A percentile compares a stretch with the other conserved stretches of the same genome.
Evolutionary conservation across 2,329 filamentous ascomycete genomes (phyloP).

Genomic region (Paecilomyces formosus): DNA sequence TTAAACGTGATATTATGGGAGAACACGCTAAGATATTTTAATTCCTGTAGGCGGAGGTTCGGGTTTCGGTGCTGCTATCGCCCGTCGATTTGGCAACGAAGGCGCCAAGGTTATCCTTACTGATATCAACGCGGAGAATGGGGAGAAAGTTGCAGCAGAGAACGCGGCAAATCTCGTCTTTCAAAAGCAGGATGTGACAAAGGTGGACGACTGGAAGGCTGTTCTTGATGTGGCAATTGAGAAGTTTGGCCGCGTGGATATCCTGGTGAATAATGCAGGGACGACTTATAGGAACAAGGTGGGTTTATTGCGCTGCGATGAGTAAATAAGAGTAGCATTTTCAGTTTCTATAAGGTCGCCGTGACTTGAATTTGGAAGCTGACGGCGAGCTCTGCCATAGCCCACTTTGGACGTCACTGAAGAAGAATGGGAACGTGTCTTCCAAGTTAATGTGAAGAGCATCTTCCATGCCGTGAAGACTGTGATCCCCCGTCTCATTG

Average conservation of each 20-base stretch:
- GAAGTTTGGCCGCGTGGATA: constrained; percentile 30
- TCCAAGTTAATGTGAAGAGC: constrained; percentile 34
- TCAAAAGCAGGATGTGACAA: constrained; percentile 29
- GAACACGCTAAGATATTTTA: background rate
- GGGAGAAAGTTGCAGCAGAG: constrained; percentile 22
- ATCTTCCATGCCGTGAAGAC: constrained; percentile 27
- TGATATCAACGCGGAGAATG: constrained; percentile 32
- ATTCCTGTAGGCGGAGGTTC: constrained; percentile 28
- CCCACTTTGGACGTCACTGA: constrained; percentile 31
- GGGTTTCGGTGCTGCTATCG: constrained; percentile 36
- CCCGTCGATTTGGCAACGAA: constrained; percentile 31
- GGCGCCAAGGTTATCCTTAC: constrained; percentile 35
- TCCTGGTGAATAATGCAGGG: constrained; percentile 43
- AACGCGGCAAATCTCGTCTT: constrained; percentile 22
- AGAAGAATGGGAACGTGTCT: constrained; percentile 31
- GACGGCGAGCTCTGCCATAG: constrained; percentile 5
- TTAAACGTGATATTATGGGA: background rate
- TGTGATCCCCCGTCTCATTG: constrained; percentile 27
- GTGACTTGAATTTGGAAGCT: background rate
- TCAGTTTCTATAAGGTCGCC: background rate
- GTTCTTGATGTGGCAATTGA: constrained; percentile 22
- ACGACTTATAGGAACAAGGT: constrained; percentile 35
- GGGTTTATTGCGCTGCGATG: background rate
- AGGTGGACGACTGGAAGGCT: constrained; percentile 23
- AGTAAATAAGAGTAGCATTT: background rate